Conservation (phyloP, 176 grass and related monocot species). For the Aegilops umbellulata region DNA sequence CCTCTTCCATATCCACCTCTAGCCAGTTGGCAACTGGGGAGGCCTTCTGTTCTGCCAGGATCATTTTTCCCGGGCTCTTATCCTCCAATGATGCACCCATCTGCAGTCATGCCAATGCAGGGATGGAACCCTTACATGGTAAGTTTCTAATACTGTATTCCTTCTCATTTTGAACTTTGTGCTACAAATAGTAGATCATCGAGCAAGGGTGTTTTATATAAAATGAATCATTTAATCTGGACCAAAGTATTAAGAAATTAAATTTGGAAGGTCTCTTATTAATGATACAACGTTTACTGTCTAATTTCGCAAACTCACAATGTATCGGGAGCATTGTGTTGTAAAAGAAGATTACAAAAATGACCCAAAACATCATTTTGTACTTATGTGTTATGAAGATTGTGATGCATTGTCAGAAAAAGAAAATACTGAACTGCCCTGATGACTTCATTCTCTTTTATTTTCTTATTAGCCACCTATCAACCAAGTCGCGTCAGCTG, state of each 20-base stretch:
- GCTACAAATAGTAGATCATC: not conserved
- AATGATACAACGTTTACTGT: not conserved
- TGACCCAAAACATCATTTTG: not conserved
- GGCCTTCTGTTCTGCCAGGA: constrained; percentile 65
- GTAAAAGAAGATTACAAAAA: not conserved
- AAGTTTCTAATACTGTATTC: constrained; percentile 28
- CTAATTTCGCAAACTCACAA: not conserved
- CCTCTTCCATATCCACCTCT: constrained; percentile 62
- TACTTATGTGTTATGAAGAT: constrained; percentile 17
- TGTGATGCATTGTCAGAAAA: not conserved
- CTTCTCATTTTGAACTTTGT: constrained; percentile 29
- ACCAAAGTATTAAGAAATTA: not conserved
- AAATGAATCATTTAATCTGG: constrained; percentile 14
- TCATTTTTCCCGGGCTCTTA: constrained; percentile 56
- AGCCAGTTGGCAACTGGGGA: constrained; percentile 64
- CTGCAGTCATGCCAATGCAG: constrained; percentile 69
- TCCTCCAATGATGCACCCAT: constrained; percentile 69
- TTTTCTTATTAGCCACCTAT: constrained; percentile 52
- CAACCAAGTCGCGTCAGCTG: constrained; percentile 48
- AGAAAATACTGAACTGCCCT: not conserved
- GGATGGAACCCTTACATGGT: constrained; percentile 94
- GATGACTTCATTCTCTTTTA: constrained; percentile 5
- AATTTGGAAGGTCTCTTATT: constrained; percentile 5
- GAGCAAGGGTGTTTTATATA: not conserved
- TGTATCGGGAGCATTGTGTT: not conserved